Evolutionary conservation across 768 basidiomycete species (phyloP).

Genomic region (Dioszegia crocea): DNA sequence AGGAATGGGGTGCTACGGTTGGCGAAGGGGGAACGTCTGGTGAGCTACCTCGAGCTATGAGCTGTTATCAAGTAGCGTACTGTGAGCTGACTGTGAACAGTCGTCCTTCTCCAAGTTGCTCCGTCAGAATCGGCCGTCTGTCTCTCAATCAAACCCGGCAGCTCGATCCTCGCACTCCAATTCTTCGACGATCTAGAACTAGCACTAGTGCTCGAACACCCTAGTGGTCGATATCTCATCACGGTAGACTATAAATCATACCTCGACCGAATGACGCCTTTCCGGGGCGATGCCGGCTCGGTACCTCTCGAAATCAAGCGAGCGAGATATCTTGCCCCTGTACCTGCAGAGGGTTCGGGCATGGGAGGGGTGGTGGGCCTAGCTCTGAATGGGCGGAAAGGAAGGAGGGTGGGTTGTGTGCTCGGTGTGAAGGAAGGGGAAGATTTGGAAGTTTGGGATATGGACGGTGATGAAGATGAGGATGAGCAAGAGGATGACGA

Average conservation of each 20-base stretch:
- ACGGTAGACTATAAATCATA: constrained; percentile 13
- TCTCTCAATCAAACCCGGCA: neutral
- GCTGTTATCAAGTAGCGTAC: neutral
- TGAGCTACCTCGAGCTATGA: neutral
- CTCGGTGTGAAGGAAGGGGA: constrained; percentile 18
- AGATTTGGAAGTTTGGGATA: constrained; percentile 15
- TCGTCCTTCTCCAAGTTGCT: neutral
- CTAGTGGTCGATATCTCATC: constrained; percentile 10
- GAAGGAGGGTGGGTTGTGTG: constrained; percentile 33
- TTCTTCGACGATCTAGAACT: constrained; percentile 37
- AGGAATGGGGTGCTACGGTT: neutral
- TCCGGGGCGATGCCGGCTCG: neutral
- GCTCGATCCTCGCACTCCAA: constrained; percentile 17
- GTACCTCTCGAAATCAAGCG: neutral
- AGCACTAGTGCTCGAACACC: constrained; percentile 19
- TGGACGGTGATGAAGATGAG: constrained; percentile 29
- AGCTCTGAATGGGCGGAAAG: constrained; percentile 29
- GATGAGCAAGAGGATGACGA: constrained; percentile 16
- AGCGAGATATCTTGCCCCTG: neutral
- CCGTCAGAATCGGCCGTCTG: neutral
- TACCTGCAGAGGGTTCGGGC: neutral
- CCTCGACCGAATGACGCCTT: neutral
- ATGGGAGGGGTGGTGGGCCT: constrained; percentile 1
- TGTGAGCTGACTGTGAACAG: neutral
- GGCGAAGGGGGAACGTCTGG: neutral